phyloP scores from a whole-genome alignment of 2,329 filamentous ascomycete genomes.

The Arachnopeziza araneosa region DNA sequence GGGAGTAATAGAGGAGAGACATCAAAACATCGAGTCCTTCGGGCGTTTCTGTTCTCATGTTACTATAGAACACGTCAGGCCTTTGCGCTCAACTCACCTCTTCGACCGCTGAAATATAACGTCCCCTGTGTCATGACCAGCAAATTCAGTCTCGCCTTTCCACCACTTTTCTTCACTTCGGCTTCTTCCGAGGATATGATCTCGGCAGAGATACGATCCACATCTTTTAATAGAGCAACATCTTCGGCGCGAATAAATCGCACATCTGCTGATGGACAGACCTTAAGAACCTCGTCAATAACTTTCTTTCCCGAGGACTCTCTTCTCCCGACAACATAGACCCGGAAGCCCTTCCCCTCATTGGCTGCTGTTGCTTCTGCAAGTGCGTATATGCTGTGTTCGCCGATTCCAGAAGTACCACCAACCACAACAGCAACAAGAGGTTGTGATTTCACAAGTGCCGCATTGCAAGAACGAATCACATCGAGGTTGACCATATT shows the following conservation, averaged over 20 bases:
- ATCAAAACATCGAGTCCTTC: neutral
- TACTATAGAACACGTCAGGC: neutral
- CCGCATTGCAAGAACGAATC: neutral
- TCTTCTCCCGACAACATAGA: neutral
- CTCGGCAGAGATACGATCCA: neutral
- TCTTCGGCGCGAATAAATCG: neutral
- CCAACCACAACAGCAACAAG: neutral
- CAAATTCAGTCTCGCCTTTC: neutral
- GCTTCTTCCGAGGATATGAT: neutral
- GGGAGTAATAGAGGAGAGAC: neutral
- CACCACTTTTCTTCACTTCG: neutral
- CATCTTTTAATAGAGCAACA: neutral
- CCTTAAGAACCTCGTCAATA: neutral
- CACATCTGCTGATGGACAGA: neutral
- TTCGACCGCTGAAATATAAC: neutral
- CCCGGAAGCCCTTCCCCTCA: neutral
- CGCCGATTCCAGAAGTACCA: constrained; percentile 1
- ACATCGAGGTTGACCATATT: neutral
- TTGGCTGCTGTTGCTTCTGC: neutral
- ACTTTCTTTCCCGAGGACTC: neutral
- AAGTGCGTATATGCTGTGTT: neutral
- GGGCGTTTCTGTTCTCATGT: neutral
- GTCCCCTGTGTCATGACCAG: neutral
- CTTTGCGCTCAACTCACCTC: neutral
- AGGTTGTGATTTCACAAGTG: neutral